These are phyloP conservation scores for Kuraishia cidri DNA, from an alignment of 805 yeast species.

Conservation along the genomic window DNA sequence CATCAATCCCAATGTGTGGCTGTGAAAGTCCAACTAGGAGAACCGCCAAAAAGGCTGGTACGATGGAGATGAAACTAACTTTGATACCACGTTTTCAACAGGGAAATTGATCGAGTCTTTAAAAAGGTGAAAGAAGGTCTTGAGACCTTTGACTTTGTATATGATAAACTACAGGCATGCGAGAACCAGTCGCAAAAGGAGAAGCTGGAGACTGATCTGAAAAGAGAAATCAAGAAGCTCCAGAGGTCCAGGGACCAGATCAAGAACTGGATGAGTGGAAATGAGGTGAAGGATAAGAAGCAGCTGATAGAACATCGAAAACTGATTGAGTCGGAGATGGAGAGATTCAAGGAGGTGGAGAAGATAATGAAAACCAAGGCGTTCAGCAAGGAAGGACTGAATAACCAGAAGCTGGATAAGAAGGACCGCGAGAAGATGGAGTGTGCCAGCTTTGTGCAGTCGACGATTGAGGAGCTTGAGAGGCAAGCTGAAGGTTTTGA, in stretches of 20 bases:
- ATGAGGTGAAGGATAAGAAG: conserved; percentile 86
- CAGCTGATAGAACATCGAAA: conserved; percentile 68
- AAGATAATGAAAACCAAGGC: conserved; percentile 91
- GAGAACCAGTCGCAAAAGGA: conserved; percentile 87
- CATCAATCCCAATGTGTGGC: no score
- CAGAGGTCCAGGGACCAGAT: conserved; percentile 93
- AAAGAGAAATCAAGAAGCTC: conserved; percentile 89
- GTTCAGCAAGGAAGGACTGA: conserved; percentile 86
- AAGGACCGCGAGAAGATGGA: conserved; percentile 74
- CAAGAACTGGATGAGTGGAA: conserved; percentile 88
- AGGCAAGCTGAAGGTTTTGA: conserved; percentile 76
- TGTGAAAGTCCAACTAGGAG: no score
- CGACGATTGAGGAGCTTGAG: conserved; percentile 69
- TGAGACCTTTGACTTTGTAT: conserved; percentile 72
- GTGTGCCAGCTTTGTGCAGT: conserved; percentile 58
- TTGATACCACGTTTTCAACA: conserved; percentile 3
- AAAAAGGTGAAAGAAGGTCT: conserved; percentile 92
- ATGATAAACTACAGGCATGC: conserved; percentile 75
- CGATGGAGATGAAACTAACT: neutral
- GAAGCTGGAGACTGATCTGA: conserved; percentile 84
- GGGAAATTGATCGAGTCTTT: conserved; percentile 86
- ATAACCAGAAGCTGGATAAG: conserved; percentile 63
- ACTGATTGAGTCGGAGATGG: conserved; percentile 78
- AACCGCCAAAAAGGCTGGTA: neutral
- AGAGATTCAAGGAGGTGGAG: conserved; percentile 89